Evolutionary conservation across 495 filamentous ascomycete genomes (phyloP), one percentile per base, ranked within the genome.

Genomic region (Penicillium diatomitis): DNA sequence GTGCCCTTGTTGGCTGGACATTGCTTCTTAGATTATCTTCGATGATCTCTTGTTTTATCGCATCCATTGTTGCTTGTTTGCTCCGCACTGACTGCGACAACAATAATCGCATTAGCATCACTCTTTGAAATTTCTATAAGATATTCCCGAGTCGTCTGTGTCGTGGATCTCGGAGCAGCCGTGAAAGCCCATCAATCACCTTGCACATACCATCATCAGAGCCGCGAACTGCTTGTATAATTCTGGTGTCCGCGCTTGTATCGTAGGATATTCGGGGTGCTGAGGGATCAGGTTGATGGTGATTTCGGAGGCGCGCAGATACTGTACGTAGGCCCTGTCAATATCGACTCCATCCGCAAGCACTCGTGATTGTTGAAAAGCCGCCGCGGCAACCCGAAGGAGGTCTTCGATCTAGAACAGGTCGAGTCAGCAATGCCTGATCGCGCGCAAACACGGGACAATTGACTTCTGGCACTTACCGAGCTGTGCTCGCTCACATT

Each of bases 251-350:
- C 71, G 62, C 12, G 46, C 63, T 44, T 52, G 57, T 4, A 57
- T 58, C 5, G 52, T 51, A 47, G 62, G 74, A 56, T 77, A 88
- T 32, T 87, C 84, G 43, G 78, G 80, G 52, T 89, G 82, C 33
- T 71, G 71, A 6, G 88, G 89, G 33, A 95, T 83, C 33, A 83
- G 70, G 36, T 90, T 77, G 27, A 86, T 73, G 33, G 85, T 74
- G 49, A 97, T 83, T 41, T 87, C 83, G 39, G 76, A 87, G 28
- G 90, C 84, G 37, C 83, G 79, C 44, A 96, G 74, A 64, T 87
- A 97, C 41, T 95, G 87, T 29, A 83, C 71, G 54, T 83, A 87
- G 42, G 82, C 83, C 32, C 62, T 67, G 52, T 87, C 82, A n/a
- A 73, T 69, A 48, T 73, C 58, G 11, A 75, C 66, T 38, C 82